Percentiles rank a stretch among this genome's conserved stretches.
Evolutionary conservation across 139 green algal genomes (phyloP).

Genomic region (Zygnema circumcarinatum): DNA sequence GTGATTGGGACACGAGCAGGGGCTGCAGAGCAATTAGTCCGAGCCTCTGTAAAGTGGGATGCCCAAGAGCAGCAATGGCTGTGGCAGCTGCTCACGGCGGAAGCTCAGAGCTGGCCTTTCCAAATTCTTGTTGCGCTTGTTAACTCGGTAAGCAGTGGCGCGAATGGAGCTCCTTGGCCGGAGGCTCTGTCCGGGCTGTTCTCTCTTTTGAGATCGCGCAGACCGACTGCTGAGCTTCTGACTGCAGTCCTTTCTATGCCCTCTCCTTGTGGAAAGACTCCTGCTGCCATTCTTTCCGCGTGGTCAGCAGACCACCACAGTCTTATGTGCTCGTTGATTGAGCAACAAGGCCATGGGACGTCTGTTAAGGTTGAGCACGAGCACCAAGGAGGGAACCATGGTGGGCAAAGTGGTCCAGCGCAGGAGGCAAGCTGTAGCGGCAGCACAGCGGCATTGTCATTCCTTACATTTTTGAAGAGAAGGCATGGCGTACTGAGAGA

Average conservation of each 20-base stretch:
- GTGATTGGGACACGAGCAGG: not conserved
- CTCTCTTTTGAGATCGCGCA: not conserved
- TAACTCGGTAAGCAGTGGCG: not conserved
- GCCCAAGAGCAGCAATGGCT: constrained; percentile 26
- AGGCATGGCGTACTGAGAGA: no score
- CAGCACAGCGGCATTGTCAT: no score
- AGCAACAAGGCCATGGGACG: no score
- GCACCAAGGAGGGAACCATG: no score
- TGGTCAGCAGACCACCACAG: not conserved
- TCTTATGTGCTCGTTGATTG: constrained; percentile 1
- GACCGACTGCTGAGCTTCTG: not conserved
- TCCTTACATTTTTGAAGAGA: no score
- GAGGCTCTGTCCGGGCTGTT: not conserved
- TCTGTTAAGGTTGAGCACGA: no score
- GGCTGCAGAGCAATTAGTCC: not conserved
- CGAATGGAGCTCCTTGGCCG: no score
- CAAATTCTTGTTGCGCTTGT: not conserved
- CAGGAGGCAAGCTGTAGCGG: no score
- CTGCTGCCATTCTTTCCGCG: not conserved
- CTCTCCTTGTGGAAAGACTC: not conserved
- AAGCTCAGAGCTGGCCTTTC: constrained; percentile 4
- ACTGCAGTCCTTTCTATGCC: not conserved
- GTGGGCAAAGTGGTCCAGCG: no score
- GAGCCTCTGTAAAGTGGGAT: constrained; percentile 7
- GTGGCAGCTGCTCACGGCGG: constrained; percentile 27